Percentiles rank a stretch among this genome's conserved stretches.
Evolutionary conservation across 208 protist genomes (phyloP).

Genomic region (Trypanosoma melophagium): DNA sequence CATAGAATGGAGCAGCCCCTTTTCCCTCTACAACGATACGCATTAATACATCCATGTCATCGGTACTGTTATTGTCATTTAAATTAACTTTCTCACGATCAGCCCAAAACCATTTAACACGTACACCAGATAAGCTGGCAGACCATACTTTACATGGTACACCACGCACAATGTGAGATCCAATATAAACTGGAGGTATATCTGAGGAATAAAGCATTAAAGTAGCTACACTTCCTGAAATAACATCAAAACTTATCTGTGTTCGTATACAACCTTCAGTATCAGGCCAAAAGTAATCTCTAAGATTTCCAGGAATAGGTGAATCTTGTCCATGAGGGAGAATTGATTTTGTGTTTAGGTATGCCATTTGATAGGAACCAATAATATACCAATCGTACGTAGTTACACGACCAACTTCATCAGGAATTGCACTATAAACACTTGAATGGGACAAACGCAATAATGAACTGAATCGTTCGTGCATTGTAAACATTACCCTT

Average conservation of each 20-base stretch:
- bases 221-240: slow-evolving; percentile 3
- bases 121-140: slow-evolving; percentile 24
- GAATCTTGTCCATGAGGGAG: background rate
- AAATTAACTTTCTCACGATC: background rate
- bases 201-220: slow-evolving; percentile 28
- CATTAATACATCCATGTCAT: slow-evolving; percentile 18
- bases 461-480: slow-evolving; percentile 24
- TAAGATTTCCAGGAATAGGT: slow-evolving; percentile 14
- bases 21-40: slow-evolving; percentile 40
- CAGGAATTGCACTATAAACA: slow-evolving; percentile 21
- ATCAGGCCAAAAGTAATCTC: slow-evolving; percentile 42
- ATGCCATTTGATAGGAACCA: slow-evolving; percentile 27
- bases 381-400: slow-evolving; percentile 43
- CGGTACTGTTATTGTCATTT: background rate
- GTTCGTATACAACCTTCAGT: slow-evolving; percentile 30
- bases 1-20: slow-evolving; percentile 39
- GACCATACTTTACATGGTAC: slow-evolving; percentile 46
- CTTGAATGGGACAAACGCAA: slow-evolving; percentile 3
- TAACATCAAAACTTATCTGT: slow-evolving; percentile 30
- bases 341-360: background rate
- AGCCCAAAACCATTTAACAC: slow-evolving; percentile 48
- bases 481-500: slow-evolving; percentile 30
- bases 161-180: slow-evolving; percentile 42
- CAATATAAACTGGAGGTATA: slow-evolving; percentile 34
- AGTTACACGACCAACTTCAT: slow-evolving; percentile 31